Percentiles rank a stretch among this genome's conserved stretches.
Conservation (phyloP, 225 moss, liverwort and hornwort species). For the Climacium dendroides region DNA sequence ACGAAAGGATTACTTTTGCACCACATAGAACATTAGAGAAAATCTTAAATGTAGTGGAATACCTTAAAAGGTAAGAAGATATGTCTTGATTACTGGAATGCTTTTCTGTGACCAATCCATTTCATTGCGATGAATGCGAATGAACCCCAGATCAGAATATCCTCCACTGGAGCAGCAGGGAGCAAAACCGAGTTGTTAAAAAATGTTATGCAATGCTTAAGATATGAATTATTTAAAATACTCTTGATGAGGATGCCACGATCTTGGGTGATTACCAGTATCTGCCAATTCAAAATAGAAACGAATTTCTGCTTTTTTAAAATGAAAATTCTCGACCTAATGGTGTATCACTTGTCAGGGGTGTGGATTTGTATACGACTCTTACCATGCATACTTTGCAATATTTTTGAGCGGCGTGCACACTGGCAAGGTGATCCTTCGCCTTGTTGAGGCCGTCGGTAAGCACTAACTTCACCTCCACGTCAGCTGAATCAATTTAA, state of each 20-base stretch:
- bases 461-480: background rate
- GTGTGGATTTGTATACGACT: conserved; percentile 26
- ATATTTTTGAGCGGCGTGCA: conserved; percentile 1
- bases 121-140: background rate
- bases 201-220: background rate
- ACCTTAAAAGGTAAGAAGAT: background rate
- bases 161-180: background rate
- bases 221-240: background rate
- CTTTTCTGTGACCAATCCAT: background rate
- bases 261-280: background rate
- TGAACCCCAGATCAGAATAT: background rate
- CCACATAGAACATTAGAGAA: background rate
- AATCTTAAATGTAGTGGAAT: background rate
- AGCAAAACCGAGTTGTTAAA: background rate
- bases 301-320: background rate
- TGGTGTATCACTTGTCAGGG: conserved; percentile 7
- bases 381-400: conserved; percentile 10
- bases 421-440: conserved; percentile 34
- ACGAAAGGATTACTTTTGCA: background rate
- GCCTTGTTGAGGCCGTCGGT: conserved; percentile 46
- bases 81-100: background rate
- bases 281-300: background rate
- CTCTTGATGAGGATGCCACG: background rate
- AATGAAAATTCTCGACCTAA: background rate
- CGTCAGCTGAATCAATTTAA: background rate